Percentiles rank a stretch among this genome's conserved stretches.
These are phyloP conservation scores for Leishmania braziliensis DNA, from an alignment of 208 protist genomes.

Conservation along the genomic window DNA sequence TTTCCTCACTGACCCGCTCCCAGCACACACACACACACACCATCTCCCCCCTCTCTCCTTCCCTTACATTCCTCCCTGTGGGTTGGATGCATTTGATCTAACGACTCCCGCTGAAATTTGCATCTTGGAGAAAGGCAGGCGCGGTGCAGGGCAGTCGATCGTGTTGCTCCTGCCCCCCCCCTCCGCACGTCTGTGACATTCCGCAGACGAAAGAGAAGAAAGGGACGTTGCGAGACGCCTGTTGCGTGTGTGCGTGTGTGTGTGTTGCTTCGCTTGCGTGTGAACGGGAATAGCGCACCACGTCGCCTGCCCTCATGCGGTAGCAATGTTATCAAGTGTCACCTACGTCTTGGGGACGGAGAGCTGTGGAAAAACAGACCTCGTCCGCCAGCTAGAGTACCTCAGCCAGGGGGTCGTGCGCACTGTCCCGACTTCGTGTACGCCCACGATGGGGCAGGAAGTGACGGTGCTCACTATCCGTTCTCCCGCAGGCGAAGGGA, in stretches of 20 bases:
- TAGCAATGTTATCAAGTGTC: slow-evolving; percentile 16
- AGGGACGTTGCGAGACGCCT: not conserved
- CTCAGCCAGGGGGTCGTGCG: slow-evolving; percentile 36
- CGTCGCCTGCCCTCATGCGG: not conserved
- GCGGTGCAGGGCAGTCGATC: not conserved
- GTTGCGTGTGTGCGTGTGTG: no score
- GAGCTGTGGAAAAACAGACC: slow-evolving; percentile 69
- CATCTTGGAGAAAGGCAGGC: not conserved
- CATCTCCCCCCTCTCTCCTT: not conserved
- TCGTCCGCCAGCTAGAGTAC: slow-evolving; percentile 56
- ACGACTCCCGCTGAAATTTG: not conserved
- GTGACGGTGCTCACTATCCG: slow-evolving; percentile 39
- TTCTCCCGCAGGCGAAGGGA: slow-evolving; percentile 6
- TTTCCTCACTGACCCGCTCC: not conserved
- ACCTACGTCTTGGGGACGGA: slow-evolving; percentile 75
- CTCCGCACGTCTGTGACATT: not conserved
- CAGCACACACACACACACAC: not conserved
- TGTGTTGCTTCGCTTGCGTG: not conserved
- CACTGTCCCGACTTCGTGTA: slow-evolving; percentile 26
- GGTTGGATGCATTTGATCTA: not conserved
- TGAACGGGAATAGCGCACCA: not conserved
- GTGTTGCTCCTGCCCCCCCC: not conserved
- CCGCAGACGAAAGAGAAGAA: not conserved
- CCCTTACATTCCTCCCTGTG: not conserved
- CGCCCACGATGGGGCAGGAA: slow-evolving; percentile 75